Conservation (phyloP, 352 stramenopile genomes). For the Phytophthora uliginosa region DNA sequence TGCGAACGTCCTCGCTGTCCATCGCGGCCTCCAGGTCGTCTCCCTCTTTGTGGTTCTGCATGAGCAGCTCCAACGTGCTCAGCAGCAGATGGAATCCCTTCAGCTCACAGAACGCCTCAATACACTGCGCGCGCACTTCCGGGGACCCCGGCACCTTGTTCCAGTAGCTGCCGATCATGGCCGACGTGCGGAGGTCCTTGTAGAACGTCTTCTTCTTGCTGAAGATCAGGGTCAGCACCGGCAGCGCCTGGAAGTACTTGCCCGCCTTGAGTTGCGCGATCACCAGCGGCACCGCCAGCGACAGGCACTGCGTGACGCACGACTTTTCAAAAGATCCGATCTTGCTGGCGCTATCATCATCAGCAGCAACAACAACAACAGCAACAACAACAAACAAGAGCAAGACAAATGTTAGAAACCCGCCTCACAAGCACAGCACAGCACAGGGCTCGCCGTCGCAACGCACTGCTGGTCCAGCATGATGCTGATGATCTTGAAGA, state of each 20-base stretch:
- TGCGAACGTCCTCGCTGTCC: slow-evolving; percentile 85
- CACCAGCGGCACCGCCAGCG: slow-evolving; percentile 73
- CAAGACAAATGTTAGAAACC: not conserved
- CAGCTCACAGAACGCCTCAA: slow-evolving; percentile 84
- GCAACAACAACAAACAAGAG: slow-evolving; percentile 22
- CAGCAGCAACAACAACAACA: slow-evolving; percentile 6
- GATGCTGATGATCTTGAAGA: slow-evolving; percentile 88
- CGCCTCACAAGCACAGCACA: not conserved
- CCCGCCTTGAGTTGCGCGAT: slow-evolving; percentile 80
- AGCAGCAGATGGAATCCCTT: slow-evolving; percentile 84
- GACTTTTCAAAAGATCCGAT: slow-evolving; percentile 90
- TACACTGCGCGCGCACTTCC: slow-evolving; percentile 87
- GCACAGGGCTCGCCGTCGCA: too few species aligned
- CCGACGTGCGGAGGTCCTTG: slow-evolving; percentile 88
- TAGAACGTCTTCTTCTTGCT: slow-evolving; percentile 94
- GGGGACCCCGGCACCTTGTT: slow-evolving; percentile 87
- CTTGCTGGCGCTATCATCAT: slow-evolving; percentile 75
- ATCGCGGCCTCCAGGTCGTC: slow-evolving; percentile 66
- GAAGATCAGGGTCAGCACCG: slow-evolving; percentile 85
- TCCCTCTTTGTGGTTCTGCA: slow-evolving; percentile 54
- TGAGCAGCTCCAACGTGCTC: slow-evolving; percentile 77
- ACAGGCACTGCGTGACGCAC: slow-evolving; percentile 85
- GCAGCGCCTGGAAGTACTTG: slow-evolving; percentile 70
- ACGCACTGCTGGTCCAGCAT: slow-evolving; percentile 93
- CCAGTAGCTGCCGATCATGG: slow-evolving; percentile 92